Base-by-base conservation (phyloP, 2,329 filamentous ascomycete genomes). In the Xylaria sp. region DNA sequence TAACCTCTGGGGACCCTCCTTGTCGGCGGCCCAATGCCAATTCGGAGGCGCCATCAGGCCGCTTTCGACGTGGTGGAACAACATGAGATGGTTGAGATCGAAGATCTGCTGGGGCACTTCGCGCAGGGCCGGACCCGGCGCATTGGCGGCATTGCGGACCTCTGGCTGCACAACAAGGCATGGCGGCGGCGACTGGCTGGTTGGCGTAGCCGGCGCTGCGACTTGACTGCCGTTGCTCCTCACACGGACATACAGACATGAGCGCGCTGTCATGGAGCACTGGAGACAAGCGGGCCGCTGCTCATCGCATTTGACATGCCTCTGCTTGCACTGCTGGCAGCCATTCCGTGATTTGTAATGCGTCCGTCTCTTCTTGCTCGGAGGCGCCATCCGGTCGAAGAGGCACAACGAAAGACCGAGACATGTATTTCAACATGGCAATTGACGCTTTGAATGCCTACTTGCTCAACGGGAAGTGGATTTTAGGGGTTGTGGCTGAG, bases 281-380 rank as follows among this genome's bases (percentile, higher is more conserved):
- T 58, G 52, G 5, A 51, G 9, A 52, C 54, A 64, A 41, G 10
- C 15, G 41, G 54, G 62, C 10, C 12, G 52, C 41, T 36, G 52
- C 46, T 58, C 52, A n/a, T 64, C 54, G 62, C 62, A 58, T 51
- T 18, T 43, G 15, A 43, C 41, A 18, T 43, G 15, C 41, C 15
- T 43, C 36, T 59, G 43, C 48, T 65, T 65, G 20, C 62, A 65
- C 43, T 65, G 54, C 23, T 31, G 54, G 36, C 62, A 65, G 33
- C 62, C 62, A 33, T 52, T 58, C 8, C 55, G 54, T 15, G 62
- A 65, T 31, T 66, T 61, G 18, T 55, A 49, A 28, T 68, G 51
- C 18, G 49, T 23, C 39, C 60, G 60, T 15, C 60, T 63, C 51
- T 12, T 63, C 25, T 55, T 63, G 36, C 60, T 48, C 10, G 25